A percentile compares a stretch with the other conserved stretches of the same genome.
Conservation (phyloP, 2,329 filamentous ascomycete species). For the Aureobasidium sp. region DNA sequence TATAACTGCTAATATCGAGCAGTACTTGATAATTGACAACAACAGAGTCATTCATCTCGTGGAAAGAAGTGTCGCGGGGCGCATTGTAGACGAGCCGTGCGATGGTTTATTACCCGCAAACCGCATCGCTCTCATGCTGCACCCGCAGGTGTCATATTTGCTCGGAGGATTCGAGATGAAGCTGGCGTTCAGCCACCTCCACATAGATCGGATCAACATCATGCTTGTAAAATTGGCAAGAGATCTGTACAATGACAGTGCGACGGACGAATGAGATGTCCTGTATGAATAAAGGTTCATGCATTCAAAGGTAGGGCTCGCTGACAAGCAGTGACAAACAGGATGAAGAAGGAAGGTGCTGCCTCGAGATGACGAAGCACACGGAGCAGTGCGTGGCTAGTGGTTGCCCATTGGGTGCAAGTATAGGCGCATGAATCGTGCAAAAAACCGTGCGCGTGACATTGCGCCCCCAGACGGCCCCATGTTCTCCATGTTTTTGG, state of each 20-base stretch:
- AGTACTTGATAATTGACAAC: neutral
- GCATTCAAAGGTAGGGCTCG: neutral
- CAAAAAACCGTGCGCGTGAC: constrained; percentile 9
- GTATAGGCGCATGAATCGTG: constrained; percentile 3
- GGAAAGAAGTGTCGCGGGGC: neutral
- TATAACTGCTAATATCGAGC: neutral
- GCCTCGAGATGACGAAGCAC: constrained; percentile 1
- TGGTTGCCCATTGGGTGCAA: neutral
- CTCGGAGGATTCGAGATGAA: constrained; percentile 11
- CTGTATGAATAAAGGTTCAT: neutral
- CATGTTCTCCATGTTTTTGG: constrained; percentile 14
- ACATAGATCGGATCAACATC: constrained; percentile 11
- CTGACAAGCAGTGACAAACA: neutral
- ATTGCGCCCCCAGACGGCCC: constrained; percentile 13
- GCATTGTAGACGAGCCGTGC: neutral
- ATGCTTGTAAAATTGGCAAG: neutral
- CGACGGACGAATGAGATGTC: neutral
- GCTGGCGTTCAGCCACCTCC: constrained; percentile 12
- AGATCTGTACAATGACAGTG: constrained; percentile 5
- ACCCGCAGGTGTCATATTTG: constrained; percentile 7
- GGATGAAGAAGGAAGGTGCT: neutral
- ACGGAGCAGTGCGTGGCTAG: constrained; percentile 3
- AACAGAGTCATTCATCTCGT: neutral
- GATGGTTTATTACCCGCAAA: neutral
- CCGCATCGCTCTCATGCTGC: neutral